Percentiles rank a stretch among this genome's conserved stretches.
phyloP scores from a whole-genome alignment of 2,329 filamentous ascomycete species.

The Calonectria crousiana region DNA sequence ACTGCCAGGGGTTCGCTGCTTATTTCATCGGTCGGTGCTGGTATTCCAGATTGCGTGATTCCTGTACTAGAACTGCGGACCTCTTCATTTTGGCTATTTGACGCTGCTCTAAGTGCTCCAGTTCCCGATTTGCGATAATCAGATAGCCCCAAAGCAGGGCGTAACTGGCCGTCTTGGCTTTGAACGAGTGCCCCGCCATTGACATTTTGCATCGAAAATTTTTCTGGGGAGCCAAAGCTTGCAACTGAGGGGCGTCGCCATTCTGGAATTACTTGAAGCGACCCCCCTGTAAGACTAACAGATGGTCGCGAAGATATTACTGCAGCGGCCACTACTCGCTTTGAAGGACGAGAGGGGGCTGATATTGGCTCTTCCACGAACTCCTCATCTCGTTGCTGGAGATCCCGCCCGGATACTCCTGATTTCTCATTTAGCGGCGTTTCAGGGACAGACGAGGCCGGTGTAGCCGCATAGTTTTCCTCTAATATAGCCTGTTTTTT shows the following conservation, averaged over 20 bases:
- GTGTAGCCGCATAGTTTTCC: constrained; percentile 17
- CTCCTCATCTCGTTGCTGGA: neutral
- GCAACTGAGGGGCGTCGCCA: constrained; percentile 38
- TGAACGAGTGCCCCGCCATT: constrained; percentile 39
- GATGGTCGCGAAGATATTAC: constrained; percentile 36
- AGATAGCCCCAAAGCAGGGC: constrained; percentile 36
- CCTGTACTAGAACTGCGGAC: neutral
- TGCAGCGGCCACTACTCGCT: constrained; percentile 32
- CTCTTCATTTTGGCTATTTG: constrained; percentile 24
- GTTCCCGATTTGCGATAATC: constrained; percentile 25
- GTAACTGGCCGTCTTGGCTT: constrained; percentile 33
- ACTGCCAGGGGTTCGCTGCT: constrained; percentile 1
- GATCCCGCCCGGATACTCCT: neutral
- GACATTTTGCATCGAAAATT: constrained; percentile 17
- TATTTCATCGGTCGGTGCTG: neutral
- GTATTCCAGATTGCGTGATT: constrained; percentile 6
- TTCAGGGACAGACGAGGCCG: constrained; percentile 1
- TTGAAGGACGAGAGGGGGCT: constrained; percentile 15
- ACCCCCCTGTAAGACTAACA: constrained; percentile 36
- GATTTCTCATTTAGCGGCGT: constrained; percentile 7
- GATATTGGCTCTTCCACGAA: constrained; percentile 11
- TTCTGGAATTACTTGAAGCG: constrained; percentile 37
- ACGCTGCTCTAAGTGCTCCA: constrained; percentile 27
- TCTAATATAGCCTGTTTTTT: constrained; percentile 26
- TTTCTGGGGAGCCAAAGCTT: constrained; percentile 33